These are phyloP conservation scores for Gaeumannomyces sp. DNA, from an alignment of 2,329 filamentous ascomycete species.

Conservation along the genomic window DNA sequence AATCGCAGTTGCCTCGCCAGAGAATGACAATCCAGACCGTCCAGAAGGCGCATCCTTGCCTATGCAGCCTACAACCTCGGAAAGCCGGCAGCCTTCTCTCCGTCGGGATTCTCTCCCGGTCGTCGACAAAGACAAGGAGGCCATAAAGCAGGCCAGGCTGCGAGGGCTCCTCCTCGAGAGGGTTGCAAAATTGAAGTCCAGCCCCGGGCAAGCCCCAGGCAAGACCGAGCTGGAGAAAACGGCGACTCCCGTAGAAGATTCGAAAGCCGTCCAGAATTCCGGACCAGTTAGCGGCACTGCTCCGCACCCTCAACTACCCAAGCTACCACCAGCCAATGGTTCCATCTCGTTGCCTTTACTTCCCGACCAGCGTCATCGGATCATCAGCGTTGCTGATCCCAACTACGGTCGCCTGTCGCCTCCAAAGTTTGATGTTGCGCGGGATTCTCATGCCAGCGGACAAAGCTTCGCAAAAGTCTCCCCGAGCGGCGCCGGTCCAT, in stretches of 20 bases:
- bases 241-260: neutral
- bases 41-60: neutral
- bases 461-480: neutral
- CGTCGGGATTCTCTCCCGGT: neutral
- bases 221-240: neutral
- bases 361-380: neutral
- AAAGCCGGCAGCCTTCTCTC: neutral
- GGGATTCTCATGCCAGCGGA: neutral
- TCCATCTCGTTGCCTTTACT: no score
- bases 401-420: slow-evolving; percentile 7
- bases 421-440: neutral
- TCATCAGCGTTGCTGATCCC: slow-evolving; percentile 2
- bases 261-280: neutral
- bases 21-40: no score
- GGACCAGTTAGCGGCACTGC: neutral
- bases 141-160: neutral
- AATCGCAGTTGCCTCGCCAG: neutral
- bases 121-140: neutral
- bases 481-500: neutral
- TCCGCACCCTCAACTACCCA: neutral
- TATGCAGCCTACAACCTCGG: neutral
- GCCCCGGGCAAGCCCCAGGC: neutral
- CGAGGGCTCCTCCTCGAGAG: neutral
- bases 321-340: neutral
- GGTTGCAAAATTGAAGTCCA: neutral